These are phyloP conservation scores for Sugiyamaella chiloensis DNA, from an alignment of 805 yeast genomes.

Conservation along the genomic window DNA sequence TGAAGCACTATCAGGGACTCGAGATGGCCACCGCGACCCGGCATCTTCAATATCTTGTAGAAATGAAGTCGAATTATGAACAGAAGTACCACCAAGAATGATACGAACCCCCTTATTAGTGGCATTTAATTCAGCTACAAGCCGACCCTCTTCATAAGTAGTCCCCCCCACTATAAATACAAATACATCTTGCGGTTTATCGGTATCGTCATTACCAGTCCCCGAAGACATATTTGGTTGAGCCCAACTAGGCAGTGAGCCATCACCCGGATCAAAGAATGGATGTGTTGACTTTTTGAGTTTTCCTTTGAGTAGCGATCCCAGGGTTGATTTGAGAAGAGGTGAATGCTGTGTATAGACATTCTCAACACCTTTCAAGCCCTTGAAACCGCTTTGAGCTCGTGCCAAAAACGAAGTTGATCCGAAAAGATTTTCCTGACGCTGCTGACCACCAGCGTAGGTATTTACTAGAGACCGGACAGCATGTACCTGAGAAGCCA, in stretches of 20 bases:
- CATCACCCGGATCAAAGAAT: conserved; percentile 40
- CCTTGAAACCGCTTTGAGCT: conserved; percentile 43
- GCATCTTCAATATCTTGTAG: conserved; percentile 38
- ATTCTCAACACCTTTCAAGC: conserved; percentile 44
- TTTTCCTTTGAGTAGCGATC: conserved; percentile 41
- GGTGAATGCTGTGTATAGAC: conserved; percentile 92
- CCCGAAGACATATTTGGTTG: conserved; percentile 15
- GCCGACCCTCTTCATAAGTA: conserved; percentile 87
- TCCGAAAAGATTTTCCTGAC: conserved; percentile 42
- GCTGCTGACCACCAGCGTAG: conserved; percentile 42
- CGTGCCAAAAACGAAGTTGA: conserved; percentile 39
- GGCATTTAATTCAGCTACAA: conserved; percentile 68
- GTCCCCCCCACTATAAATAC: conserved; percentile 71
- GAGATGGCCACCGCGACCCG: conserved; percentile 37
- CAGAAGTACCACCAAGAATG: conserved; percentile 77
- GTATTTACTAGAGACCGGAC: conserved; percentile 44
- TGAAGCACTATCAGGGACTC: conserved; percentile 13
- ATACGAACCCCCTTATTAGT: conserved; percentile 52
- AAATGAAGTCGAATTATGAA: conserved; percentile 46
- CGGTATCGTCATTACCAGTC: conserved; percentile 24
- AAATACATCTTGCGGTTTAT: conserved; percentile 36
- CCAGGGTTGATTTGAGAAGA: conserved; percentile 50
- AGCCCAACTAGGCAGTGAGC: conserved; percentile 29
- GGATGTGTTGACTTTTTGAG: conserved; percentile 43
- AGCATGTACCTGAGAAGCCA: conserved; percentile 39